These are phyloP conservation scores for Agaricus sinodeliciosus DNA, from an alignment of 768 basidiomycete genomes.

Conservation along the genomic window DNA sequence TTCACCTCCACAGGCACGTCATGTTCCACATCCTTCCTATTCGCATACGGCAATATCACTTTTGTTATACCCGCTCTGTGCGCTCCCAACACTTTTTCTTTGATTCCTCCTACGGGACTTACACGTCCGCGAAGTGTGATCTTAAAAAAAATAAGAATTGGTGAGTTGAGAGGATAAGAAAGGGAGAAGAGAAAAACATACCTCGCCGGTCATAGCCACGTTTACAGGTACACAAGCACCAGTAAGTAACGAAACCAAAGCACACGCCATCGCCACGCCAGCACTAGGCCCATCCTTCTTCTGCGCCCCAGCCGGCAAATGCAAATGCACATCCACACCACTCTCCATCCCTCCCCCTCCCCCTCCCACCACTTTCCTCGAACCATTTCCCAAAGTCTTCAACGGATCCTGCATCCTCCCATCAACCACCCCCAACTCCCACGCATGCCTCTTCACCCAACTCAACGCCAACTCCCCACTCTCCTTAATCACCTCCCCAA, in stretches of 20 bases:
- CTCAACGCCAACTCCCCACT: constrained; percentile 85
- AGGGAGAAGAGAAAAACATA: constrained; percentile 19
- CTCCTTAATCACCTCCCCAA: constrained; percentile 89
- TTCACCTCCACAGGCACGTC: constrained; percentile 73
- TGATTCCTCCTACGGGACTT: constrained; percentile 84
- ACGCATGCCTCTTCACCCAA: constrained; percentile 87
- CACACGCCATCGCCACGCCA: constrained; percentile 84
- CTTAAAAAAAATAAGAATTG: constrained; percentile 21
- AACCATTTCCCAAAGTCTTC: constrained; percentile 31
- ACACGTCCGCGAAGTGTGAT: constrained; percentile 81
- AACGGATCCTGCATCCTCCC: constrained; percentile 66
- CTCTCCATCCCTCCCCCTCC: constrained; percentile 21
- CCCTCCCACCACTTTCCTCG: background rate
- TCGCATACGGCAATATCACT: constrained; percentile 79
- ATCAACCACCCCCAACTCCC: constrained; percentile 71
- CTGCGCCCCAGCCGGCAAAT: constrained; percentile 84
- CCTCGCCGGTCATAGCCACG: constrained; percentile 90
- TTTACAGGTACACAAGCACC: constrained; percentile 66
- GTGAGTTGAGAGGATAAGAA: background rate
- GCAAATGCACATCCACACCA: constrained; percentile 78
- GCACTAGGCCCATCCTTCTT: constrained; percentile 94
- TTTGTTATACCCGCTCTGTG: constrained; percentile 81
- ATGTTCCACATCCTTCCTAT: constrained; percentile 82
- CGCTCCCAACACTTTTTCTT: constrained; percentile 87
- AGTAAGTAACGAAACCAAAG: constrained; percentile 79